phyloP scores from a whole-genome alignment of 2,329 filamentous ascomycete species.

The Chaetoscypha palmicola region DNA sequence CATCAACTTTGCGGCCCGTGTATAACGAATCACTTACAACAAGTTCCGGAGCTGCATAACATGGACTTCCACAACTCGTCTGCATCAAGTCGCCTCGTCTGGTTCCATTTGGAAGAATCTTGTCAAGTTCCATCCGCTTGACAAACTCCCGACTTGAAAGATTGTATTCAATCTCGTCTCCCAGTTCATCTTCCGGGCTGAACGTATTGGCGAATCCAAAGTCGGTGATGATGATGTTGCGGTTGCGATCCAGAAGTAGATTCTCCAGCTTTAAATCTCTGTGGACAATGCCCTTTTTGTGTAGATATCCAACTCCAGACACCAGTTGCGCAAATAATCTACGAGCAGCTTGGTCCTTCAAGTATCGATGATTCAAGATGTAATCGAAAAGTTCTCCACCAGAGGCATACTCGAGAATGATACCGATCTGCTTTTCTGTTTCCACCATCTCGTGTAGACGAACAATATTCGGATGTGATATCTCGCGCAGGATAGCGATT shows the following conservation, averaged over 20 bases:
- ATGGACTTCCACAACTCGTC: slow-evolving; percentile 96
- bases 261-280: slow-evolving; percentile 96
- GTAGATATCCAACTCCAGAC: slow-evolving; percentile 92
- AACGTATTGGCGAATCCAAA: slow-evolving; percentile 99
- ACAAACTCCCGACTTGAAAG: slow-evolving; percentile 83
- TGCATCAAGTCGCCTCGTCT: slow-evolving; percentile 95
- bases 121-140: slow-evolving; percentile 78
- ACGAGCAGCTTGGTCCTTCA: slow-evolving; percentile 88
- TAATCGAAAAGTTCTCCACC: slow-evolving; percentile 98
- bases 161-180: slow-evolving; percentile 83
- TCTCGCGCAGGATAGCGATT: slow-evolving; percentile 79
- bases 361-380: slow-evolving; percentile 91
- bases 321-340: slow-evolving; percentile 91
- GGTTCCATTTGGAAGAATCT: slow-evolving; percentile 63
- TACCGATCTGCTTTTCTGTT: slow-evolving; percentile 93
- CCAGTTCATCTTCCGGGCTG: slow-evolving; percentile 77
- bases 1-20: slow-evolving; percentile 94
- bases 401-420: slow-evolving; percentile 96
- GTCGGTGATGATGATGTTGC: slow-evolving; percentile 99
- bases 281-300: slow-evolving; percentile 98
- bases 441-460: slow-evolving; percentile 97
- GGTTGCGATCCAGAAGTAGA: slow-evolving; percentile 85
- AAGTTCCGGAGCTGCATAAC: slow-evolving; percentile 92
- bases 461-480: slow-evolving; percentile 95
- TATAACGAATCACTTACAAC: slow-evolving; percentile 97